phyloP scores from a whole-genome alignment of 441 rosid genomes.

The Rhodomyrtus psidioides region DNA sequence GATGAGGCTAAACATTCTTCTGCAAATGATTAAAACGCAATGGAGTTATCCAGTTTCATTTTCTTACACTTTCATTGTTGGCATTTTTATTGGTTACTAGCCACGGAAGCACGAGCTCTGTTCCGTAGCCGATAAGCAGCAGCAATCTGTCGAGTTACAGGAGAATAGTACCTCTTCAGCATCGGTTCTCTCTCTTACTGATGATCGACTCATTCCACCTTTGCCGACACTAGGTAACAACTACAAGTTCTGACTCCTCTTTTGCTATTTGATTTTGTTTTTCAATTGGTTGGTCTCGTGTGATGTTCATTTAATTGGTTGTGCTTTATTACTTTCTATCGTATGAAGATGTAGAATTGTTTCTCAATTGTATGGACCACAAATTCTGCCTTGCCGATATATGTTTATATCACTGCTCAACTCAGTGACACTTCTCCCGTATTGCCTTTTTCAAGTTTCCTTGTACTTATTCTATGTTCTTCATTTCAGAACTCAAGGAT shows the following conservation, averaged over 20 bases:
- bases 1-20: neutral
- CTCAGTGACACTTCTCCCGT: neutral
- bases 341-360: neutral
- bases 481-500: conserved; percentile 45
- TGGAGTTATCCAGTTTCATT: neutral
- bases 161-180: conserved; percentile 15
- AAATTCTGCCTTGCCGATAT: neutral
- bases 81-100: conserved; percentile 9
- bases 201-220: conserved; percentile 39
- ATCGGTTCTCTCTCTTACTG: conserved; percentile 12
- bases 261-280: neutral
- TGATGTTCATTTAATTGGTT: neutral
- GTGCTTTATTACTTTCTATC: neutral
- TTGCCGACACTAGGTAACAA: conserved; percentile 64
- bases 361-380: neutral
- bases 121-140: conserved; percentile 10
- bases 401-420: neutral
- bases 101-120: conserved; percentile 3
- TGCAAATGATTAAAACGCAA: neutral
- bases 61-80: conserved; percentile 2
- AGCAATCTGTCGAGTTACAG: conserved; percentile 4
- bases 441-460: neutral
- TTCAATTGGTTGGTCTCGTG: neutral
- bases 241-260: neutral
- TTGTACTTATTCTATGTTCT: neutral